Conservation (phyloP, 192 early-diverging fungal genomes). For the Coemansia guatemalensis region DNA sequence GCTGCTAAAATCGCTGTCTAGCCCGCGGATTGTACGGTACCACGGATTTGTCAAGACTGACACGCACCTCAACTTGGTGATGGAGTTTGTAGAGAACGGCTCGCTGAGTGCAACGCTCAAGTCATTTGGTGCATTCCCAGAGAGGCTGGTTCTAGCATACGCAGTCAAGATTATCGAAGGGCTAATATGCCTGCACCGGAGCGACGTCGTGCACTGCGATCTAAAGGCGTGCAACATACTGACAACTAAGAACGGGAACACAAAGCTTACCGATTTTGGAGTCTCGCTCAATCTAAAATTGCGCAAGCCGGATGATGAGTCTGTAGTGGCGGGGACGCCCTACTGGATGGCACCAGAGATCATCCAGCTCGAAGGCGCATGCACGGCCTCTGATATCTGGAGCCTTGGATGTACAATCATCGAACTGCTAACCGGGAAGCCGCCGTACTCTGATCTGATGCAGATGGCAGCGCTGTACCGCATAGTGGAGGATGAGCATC, state of each 20-base stretch:
- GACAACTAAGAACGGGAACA: constrained; percentile 93
- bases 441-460: constrained; percentile 83
- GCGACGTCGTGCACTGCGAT: constrained; percentile 92
- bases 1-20: constrained; percentile 78
- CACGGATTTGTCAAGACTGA: constrained; percentile 74
- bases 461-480: constrained; percentile 91
- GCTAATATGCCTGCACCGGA: constrained; percentile 83
- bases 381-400: constrained; percentile 92
- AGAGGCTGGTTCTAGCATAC: constrained; percentile 84
- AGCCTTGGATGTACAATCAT: constrained; percentile 92
- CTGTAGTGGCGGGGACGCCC: constrained; percentile 80
- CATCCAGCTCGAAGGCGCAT: constrained; percentile 88
- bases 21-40: constrained; percentile 84
- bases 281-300: constrained; percentile 86
- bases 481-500: constrained; percentile 90
- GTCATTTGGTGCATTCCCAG: constrained; percentile 89
- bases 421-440: constrained; percentile 90
- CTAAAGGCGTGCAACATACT: constrained; percentile 96
- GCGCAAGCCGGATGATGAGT: constrained; percentile 62
- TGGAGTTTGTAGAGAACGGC: constrained; percentile 93
- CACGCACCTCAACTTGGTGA: constrained; percentile 75
- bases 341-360: constrained; percentile 92
- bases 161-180: constrained; percentile 88
- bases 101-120: constrained; percentile 82
- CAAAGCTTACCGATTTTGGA: constrained; percentile 96